Base-by-base conservation (phyloP, 1,284 basidiomycete species). In the Ganoderma lingzhi region DNA sequence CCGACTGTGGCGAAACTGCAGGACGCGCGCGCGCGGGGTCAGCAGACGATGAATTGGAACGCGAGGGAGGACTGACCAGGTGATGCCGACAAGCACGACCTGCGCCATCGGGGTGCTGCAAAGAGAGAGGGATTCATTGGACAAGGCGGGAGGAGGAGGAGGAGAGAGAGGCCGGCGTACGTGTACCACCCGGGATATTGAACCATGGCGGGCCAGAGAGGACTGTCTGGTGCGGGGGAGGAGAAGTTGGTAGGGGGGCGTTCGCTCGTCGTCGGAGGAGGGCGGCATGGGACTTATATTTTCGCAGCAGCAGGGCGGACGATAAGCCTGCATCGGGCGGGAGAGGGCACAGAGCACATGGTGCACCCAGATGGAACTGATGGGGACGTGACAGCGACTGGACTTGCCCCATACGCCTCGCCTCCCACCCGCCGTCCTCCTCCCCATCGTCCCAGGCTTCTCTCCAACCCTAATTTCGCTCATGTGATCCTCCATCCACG, bases 1-100 rank as follows among this genome's bases (percentile, higher is more conserved):
- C 87, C 87, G 37, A 83, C 81, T 15, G 83, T 83, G 23, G 80
- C 80, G 73, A 85, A 84, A 64, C 79, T 80, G 67, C 8, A 35
- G 35, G 8, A 63, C 6, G 53, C 19, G 56, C 15, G 53, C 3
- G 23, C 15, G 23, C 37, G 62, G 64, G 42, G 67, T 65, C 63
- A 53, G 68, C 69, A 48, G 71, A 45, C 10, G 12, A 61, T 59
- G 56, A 2, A 14, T 39, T 45, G 45, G 48, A 65, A 65, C 56
- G 59, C 8, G 45, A 17, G 62, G 64, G 44, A 75, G 41, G 55
- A 76, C 80, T 74, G 77, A 85, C 76, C 81, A 82, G 53, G 83
- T 83, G 42, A 84, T 80, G 70, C 84, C 83, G 65, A 85, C 78
- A 32, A 85, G 76, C 32, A 81, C 74, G 39, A 85, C 80, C 74